A percentile compares a stretch with the other conserved stretches of the same genome.
phyloP scores from a whole-genome alignment of 139 green algal species.

The Picocystis salinarum region DNA sequence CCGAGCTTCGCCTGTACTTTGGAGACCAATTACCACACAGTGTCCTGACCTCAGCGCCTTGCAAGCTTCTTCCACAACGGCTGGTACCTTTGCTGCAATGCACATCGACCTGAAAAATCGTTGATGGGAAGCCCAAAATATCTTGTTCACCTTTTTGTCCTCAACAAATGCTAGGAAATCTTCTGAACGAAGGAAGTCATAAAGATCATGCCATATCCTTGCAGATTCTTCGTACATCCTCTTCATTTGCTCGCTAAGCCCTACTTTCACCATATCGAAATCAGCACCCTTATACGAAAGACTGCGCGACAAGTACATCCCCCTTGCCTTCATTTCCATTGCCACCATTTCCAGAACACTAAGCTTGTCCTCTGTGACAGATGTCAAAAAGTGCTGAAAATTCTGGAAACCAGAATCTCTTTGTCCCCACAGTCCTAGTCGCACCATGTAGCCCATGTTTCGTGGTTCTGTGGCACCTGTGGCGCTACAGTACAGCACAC shows the following conservation, averaged over 20 bases:
- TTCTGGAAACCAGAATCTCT: conserved; percentile 14
- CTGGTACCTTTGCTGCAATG: conserved; percentile 54
- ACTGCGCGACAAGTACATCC: neutral
- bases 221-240: conserved; percentile 14
- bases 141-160: conserved; percentile 25
- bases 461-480: conserved; percentile 70
- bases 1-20: conserved; percentile 19
- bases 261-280: too few relatives aligned
- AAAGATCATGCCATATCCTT: conserved; percentile 20
- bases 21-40: conserved; percentile 59
- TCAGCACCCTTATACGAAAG: too few relatives aligned
- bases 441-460: conserved; percentile 58
- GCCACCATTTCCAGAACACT: conserved; percentile 62
- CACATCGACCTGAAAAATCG: conserved; percentile 83
- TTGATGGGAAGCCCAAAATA: conserved; percentile 58
- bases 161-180: too few relatives aligned
- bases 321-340: conserved; percentile 62
- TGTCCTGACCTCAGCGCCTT: conserved; percentile 27
- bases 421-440: conserved; percentile 61
- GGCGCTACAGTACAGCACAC: conserved; percentile 59
- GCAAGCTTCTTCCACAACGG: conserved; percentile 40
- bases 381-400: conserved; percentile 49
- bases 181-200: too few relatives aligned
- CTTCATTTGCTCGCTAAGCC: conserved; percentile 9
- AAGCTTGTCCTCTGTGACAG: too few relatives aligned